phyloP scores from a whole-genome alignment of 768 basidiomycete species.

The Baorangia bicolor region DNA sequence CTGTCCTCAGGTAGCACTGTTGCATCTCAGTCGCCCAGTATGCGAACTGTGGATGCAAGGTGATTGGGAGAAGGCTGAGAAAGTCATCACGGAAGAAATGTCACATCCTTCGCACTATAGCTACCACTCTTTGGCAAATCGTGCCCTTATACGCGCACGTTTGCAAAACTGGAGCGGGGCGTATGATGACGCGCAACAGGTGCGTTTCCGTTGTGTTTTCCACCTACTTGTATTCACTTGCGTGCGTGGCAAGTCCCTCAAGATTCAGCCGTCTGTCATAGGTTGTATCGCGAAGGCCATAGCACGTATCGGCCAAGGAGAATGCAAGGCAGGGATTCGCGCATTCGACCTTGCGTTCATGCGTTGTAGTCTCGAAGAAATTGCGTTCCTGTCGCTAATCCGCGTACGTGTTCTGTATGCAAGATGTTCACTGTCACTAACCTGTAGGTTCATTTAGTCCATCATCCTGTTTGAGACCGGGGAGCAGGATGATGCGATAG shows the following conservation, averaged over 20 bases:
- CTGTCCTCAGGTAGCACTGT: slow-evolving; percentile 1
- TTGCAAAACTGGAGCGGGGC: slow-evolving; percentile 9
- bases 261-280: slow-evolving; percentile 4
- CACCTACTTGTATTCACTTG: neutral
- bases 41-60: slow-evolving; percentile 7
- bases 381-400: slow-evolving; percentile 11
- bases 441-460: neutral
- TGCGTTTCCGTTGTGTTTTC: neutral
- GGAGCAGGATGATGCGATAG: slow-evolving; percentile 14
- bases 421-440: neutral
- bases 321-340: slow-evolving; percentile 7
- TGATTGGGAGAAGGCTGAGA: slow-evolving; percentile 7
- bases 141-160: slow-evolving; percentile 11
- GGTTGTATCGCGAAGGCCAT: slow-evolving; percentile 18
- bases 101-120: neutral
- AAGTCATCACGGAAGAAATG: slow-evolving; percentile 8
- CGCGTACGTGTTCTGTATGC: slow-evolving; percentile 4
- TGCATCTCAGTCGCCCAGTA: slow-evolving; percentile 1
- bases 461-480: slow-evolving; percentile 9
- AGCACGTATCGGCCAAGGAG: slow-evolving; percentile 13
- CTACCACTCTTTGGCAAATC: slow-evolving; percentile 1
- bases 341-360: slow-evolving; percentile 16
- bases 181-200: slow-evolving; percentile 9
- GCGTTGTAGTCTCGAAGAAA: slow-evolving; percentile 6
- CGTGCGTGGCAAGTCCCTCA: slow-evolving; percentile 5